Evolutionary conservation across 2,329 filamentous ascomycete species (phyloP), one percentile per base, ranked within the genome.

Genomic region (Aspergillus aculeatinus): DNA sequence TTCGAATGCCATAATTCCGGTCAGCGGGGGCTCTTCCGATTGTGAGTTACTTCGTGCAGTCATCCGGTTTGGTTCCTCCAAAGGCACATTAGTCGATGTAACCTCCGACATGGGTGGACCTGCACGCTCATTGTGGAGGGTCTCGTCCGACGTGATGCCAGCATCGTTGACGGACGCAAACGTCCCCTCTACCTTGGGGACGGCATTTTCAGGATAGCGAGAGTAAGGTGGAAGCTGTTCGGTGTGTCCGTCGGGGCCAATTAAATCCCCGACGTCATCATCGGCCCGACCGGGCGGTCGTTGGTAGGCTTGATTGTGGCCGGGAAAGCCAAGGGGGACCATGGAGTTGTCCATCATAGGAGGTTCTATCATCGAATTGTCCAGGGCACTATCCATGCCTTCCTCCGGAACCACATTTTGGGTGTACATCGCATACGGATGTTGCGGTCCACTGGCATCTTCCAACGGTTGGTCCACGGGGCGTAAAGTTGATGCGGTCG

Each of bases 201-300:
- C 75, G 77, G 88, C 80, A 59, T 91, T 89, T 55, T 96, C 90
- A 2, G 93, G 91, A 75, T 96, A 97, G 73, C 92, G 84, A 14
- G 91, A 91, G 72, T 98, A 98, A 0, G 94, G 94, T 12, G 94
- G 94, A 19, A 97, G 80, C 74, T 96, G 91, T 75, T 98, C 94
- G 1, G 90, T 89, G 71, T 97, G 92, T 1, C 93, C 93, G 69
- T 96, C 87, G 0, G 90, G 90, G 1, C 92, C 92, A 55, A 97
- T 89, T 57, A 97, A 86, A 72, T 93, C 92, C 51, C 89, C 91
- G n/a, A 85, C 81, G 67, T 96, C 93, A 76, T 96, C 92, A 55
- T 91, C 91, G 59, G 70, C 70, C 21, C 71, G 72, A 0, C 89
- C 90, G 55, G 91, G 76, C 55, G 89, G 86, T 63, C 90, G 82